Evolutionary conservation across 2,329 filamentous ascomycete genomes (phyloP).

Genomic region (Colletotrichum lindemuthianum): DNA sequence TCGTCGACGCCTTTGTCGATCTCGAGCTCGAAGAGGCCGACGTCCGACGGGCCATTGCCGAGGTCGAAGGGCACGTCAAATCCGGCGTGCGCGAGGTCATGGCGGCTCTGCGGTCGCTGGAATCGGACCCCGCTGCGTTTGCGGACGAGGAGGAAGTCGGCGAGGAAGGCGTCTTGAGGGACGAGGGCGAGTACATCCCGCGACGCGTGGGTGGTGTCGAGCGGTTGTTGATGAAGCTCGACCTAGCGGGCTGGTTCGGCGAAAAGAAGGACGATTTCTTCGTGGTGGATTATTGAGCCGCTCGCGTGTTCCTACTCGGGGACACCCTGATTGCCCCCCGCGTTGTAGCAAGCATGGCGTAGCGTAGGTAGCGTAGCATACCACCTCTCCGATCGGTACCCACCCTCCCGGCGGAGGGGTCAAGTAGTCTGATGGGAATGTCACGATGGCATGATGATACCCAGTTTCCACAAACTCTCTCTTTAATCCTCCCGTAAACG

Average conservation of each 20-base stretch:
- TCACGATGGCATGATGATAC: too few species aligned
- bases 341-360: too few species aligned
- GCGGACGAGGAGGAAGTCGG: slow-evolving; percentile 52
- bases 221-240: slow-evolving; percentile 89
- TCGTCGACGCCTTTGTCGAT: slow-evolving; percentile 79
- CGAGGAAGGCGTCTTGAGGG: slow-evolving; percentile 44
- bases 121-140: slow-evolving; percentile 56
- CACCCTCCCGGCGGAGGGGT: too few species aligned
- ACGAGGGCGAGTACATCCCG: slow-evolving; percentile 71
- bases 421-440: too few species aligned
- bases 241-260: slow-evolving; percentile 71
- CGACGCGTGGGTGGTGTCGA: slow-evolving; percentile 83
- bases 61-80: slow-evolving; percentile 73
- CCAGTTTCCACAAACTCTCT: too few species aligned
- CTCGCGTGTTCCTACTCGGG: neutral
- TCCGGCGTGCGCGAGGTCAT: slow-evolving; percentile 75
- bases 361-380: too few species aligned
- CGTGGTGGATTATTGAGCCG: slow-evolving; percentile 15
- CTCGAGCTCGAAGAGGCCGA: slow-evolving; percentile 77
- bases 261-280: slow-evolving; percentile 39
- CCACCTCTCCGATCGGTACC: too few species aligned
- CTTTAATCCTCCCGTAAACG: too few species aligned
- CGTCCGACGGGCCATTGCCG: slow-evolving; percentile 71
- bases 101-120: slow-evolving; percentile 58
- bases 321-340: too few species aligned